Evolutionary conservation across 306 rosid species (phyloP), one percentile per base, ranked within the genome.

Genomic region (Datisca glomerata): DNA sequence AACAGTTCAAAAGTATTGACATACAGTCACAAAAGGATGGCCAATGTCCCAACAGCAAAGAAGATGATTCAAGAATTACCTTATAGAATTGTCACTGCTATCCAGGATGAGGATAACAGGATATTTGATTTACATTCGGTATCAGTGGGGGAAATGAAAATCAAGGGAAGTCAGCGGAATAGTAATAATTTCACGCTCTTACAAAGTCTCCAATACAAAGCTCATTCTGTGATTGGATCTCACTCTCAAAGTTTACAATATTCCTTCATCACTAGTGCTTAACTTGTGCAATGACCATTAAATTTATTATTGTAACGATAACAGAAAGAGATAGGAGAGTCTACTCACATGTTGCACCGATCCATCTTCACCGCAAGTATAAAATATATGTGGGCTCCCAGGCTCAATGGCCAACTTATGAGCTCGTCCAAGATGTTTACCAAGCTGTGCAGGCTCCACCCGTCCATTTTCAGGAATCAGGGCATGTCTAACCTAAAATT

Each of bases 371-470:
- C 95, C 98, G 7, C 98, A 89, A 18, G 86, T 74, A 47, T 70
- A 89, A 53, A 89, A 84, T 29, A 77, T 77, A 67, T 89, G 76
- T 34, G 95, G 79, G 68, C 98, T 89, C 51, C 98, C 95, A 23
- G 98, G 95, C 47, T 84, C 98, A 47, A 89, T 68, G 34, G 98
- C 95, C 71, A 89, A 58, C 68, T 84, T 89, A 75, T 89, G 98
- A 54, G 81, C 95, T 19, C 84, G 70, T 50, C 86, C 91, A 21
- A 49, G 63, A 72, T 89, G 98, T 49, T 24, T 73, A 40, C 53
- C 84, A 41, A 89, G 67, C 34, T 64, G 24, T 36, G 64, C 61
- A 40, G 74, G 70, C 39, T 68, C 74, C 49, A 84, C 91, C 24
- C 18, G 19, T 46, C 86, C 91, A 2, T 40, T 14, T 24, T 80